A percentile compares a stretch with the other conserved stretches of the same genome.
These are phyloP conservation scores for Chamaecrista fasciculata DNA, from an alignment of 306 rosid genomes.

Conservation along the genomic window DNA sequence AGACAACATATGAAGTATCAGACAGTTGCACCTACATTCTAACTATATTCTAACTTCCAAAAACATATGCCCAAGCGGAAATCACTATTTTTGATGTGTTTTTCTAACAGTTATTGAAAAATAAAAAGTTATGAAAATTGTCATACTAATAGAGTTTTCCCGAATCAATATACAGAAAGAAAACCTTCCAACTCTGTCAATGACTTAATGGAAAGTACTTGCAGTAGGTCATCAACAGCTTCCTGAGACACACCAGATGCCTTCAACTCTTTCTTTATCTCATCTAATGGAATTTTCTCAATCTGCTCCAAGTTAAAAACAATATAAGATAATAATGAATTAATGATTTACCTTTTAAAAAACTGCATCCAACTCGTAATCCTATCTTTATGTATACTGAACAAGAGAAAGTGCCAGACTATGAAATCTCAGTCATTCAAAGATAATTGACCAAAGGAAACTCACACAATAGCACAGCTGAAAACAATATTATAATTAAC, in stretches of 20 bases:
- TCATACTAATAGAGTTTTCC: background rate
- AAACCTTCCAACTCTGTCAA: slow-evolving; percentile 87
- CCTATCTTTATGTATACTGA: slow-evolving; percentile 6
- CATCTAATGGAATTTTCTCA: slow-evolving; percentile 80
- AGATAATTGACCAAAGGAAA: slow-evolving; percentile 15
- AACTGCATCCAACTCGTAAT: slow-evolving; percentile 4
- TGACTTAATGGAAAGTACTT: slow-evolving; percentile 88
- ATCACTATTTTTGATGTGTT: slow-evolving; percentile 7
- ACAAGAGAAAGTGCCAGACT: slow-evolving; percentile 8
- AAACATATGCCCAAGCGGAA: slow-evolving; percentile 11
- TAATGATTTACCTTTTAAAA: background rate
- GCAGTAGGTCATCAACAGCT: slow-evolving; percentile 75
- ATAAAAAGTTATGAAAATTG: slow-evolving; percentile 23
- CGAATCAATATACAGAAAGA: slow-evolving; percentile 11
- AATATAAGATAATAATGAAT: background rate
- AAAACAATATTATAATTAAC: background rate
- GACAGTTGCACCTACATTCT: slow-evolving; percentile 25
- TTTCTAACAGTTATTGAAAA: slow-evolving; percentile 19
- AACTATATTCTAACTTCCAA: slow-evolving; percentile 14
- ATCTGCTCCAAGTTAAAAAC: slow-evolving; percentile 48
- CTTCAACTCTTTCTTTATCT: slow-evolving; percentile 71
- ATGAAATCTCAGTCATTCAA: slow-evolving; percentile 21
- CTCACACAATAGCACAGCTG: slow-evolving; percentile 10
- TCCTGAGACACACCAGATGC: slow-evolving; percentile 67
- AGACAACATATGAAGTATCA: slow-evolving; percentile 21